A percentile compares a stretch with the other conserved stretches of the same genome.
Evolutionary conservation across 306 rosid genomes (phyloP).

Genomic region (peach (Prunus persica)): DNA sequence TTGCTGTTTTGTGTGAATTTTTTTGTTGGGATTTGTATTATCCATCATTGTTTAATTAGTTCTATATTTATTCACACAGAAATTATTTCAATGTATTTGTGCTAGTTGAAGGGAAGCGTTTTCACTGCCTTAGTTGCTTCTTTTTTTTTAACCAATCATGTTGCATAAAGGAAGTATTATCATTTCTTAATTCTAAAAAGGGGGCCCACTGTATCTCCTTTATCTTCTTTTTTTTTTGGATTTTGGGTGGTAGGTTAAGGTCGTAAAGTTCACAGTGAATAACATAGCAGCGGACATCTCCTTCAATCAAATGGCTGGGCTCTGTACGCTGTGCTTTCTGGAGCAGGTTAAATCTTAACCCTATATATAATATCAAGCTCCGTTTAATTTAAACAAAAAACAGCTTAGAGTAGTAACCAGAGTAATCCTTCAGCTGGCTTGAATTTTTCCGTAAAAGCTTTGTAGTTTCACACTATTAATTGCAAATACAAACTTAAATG

Average conservation of each 20-base stretch:
- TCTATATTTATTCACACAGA: neutral
- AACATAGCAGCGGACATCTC: constrained; percentile 60
- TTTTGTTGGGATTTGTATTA: neutral
- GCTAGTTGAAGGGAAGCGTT: neutral
- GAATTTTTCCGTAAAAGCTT: neutral
- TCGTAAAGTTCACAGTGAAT: constrained; percentile 60
- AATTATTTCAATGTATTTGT: neutral
- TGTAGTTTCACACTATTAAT: neutral
- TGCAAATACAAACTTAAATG: neutral
- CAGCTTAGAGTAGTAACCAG: neutral
- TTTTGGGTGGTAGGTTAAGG: constrained; percentile 53
- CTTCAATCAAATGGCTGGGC: constrained; percentile 68
- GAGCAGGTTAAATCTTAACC: constrained; percentile 51
- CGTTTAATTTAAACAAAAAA: neutral
- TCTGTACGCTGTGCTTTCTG: constrained; percentile 51
- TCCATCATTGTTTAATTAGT: neutral
- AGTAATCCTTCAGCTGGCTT: neutral
- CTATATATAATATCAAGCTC: neutral
- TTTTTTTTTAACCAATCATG: neutral
- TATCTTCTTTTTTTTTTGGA: constrained; percentile 8
- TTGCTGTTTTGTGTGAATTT: neutral
- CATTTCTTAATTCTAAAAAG: constrained; percentile 1
- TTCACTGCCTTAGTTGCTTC: neutral
- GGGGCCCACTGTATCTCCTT: constrained; percentile 6
- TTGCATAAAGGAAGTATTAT: neutral